Evolutionary conservation across 2,329 filamentous ascomycete genomes (phyloP).

Genomic region (Huntiella decipiens): DNA sequence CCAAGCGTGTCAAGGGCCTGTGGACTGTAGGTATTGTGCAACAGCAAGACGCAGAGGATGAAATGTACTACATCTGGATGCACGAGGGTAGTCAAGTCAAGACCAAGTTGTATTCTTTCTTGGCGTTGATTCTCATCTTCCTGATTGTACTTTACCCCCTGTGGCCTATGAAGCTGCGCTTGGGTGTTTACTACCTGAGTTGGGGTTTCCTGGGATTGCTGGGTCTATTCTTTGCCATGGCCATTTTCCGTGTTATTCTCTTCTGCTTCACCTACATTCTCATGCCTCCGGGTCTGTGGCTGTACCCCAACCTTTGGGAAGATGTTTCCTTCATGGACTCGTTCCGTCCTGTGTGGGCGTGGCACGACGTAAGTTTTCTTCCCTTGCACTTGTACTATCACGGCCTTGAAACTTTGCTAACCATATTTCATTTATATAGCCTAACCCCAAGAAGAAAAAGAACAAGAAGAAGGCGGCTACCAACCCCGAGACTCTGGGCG

Average conservation of each 20-base stretch:
- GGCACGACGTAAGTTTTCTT: constrained; percentile 62
- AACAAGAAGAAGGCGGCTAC: constrained; percentile 27
- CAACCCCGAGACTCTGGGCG: constrained; percentile 14
- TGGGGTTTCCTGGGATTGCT: constrained; percentile 83
- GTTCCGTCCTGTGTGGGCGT: constrained; percentile 90
- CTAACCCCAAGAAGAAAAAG: constrained; percentile 35
- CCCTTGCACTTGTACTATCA: neutral
- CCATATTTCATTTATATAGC: constrained; percentile 19
- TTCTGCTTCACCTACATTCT: constrained; percentile 85
- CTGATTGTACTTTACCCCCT: constrained; percentile 85
- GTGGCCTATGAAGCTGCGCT: constrained; percentile 78
- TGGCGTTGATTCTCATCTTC: constrained; percentile 69
- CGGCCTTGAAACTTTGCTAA: constrained; percentile 12
- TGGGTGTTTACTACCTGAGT: constrained; percentile 92
- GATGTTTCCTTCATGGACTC: constrained; percentile 97
- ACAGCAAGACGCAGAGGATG: constrained; percentile 73
- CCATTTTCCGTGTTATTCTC: constrained; percentile 85
- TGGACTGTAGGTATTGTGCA: constrained; percentile 95
- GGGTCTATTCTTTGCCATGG: constrained; percentile 91
- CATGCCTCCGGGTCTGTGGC: constrained; percentile 76
- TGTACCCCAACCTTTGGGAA: constrained; percentile 95
- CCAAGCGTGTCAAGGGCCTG: constrained; percentile 82
- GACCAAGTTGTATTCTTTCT: constrained; percentile 75
- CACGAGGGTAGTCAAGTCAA: constrained; percentile 90
- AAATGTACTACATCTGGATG: constrained; percentile 91